phyloP scores from a whole-genome alignment of 2,329 filamentous ascomycete genomes.

The Penicillium sp. region DNA sequence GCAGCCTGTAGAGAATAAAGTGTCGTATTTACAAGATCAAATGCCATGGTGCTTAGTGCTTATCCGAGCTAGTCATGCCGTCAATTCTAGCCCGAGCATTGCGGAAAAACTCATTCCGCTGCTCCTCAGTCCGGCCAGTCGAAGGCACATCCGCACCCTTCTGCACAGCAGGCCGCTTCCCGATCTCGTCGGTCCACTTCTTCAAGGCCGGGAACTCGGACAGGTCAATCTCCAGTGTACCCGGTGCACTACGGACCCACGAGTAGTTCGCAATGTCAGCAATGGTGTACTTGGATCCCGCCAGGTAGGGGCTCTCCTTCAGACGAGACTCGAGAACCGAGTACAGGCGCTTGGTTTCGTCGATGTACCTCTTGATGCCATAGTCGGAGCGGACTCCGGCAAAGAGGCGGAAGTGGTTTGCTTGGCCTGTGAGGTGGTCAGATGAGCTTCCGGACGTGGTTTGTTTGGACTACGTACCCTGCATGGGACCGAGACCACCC shows the following conservation, averaged over 20 bases:
- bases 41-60: slow-evolving; percentile 10
- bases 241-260: slow-evolving; percentile 36
- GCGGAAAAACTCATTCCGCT: slow-evolving; percentile 11
- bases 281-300: slow-evolving; percentile 46
- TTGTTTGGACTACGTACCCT: slow-evolving; percentile 22
- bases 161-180: slow-evolving; percentile 28
- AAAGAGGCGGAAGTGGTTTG: slow-evolving; percentile 47
- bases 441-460: not conserved
- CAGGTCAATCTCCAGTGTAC: slow-evolving; percentile 28
- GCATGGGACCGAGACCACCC: slow-evolving; percentile 40
- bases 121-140: slow-evolving; percentile 9
- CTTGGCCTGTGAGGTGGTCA: slow-evolving; percentile 35
- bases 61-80: slow-evolving; percentile 19
- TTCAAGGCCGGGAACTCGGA: slow-evolving; percentile 30
- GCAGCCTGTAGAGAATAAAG: too few relatives aligned
- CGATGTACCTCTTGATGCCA: slow-evolving; percentile 46
- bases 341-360: slow-evolving; percentile 48
- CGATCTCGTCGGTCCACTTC: slow-evolving; percentile 31
- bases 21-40: not conserved
- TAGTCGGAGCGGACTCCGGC: slow-evolving; percentile 43
- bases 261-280: slow-evolving; percentile 46
- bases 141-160: slow-evolving; percentile 21
- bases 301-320: slow-evolving; percentile 41
- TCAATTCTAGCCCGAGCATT: slow-evolving; percentile 20
- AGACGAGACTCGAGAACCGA: slow-evolving; percentile 45